Evolutionary conservation across 2,329 filamentous ascomycete genomes (phyloP).

Genomic region (Talaromyces sp.): DNA sequence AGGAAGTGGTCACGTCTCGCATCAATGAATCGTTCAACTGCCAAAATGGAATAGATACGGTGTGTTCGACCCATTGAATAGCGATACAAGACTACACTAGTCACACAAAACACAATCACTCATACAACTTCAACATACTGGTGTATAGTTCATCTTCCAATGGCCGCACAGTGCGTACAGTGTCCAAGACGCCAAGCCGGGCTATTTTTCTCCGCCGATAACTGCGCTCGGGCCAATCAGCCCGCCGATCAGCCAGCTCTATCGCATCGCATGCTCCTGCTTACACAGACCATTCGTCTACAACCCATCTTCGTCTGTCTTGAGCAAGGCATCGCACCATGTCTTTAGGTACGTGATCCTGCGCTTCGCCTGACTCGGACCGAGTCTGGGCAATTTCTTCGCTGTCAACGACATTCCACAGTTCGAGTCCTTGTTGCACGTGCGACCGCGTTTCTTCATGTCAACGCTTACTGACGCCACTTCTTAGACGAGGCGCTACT

Average conservation of each 20-base stretch:
- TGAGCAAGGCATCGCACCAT: constrained; percentile 15
- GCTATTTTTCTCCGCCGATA: background rate
- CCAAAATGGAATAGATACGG: too few relatives aligned
- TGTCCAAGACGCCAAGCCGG: background rate
- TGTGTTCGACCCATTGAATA: too few relatives aligned
- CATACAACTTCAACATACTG: background rate
- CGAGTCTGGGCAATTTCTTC: background rate
- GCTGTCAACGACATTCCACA: background rate
- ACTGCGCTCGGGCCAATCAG: background rate
- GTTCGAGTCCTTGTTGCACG: background rate
- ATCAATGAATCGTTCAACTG: too few relatives aligned
- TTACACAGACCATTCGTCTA: background rate
- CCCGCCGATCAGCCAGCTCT: background rate
- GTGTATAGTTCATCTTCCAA: background rate
- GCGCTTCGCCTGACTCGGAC: background rate
- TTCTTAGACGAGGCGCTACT: constrained; percentile 47
- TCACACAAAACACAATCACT: background rate
- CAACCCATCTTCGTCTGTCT: background rate
- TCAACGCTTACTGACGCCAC: background rate
- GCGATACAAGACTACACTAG: too few relatives aligned
- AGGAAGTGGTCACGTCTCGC: too few relatives aligned
- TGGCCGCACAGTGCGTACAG: background rate
- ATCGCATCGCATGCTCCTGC: background rate
- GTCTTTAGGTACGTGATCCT: constrained; percentile 24
- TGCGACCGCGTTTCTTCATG: background rate